Evolutionary conservation across 305 asterid species (phyloP), one percentile per base, ranked within the genome.

Genomic region (Fraxinus latifolia): DNA sequence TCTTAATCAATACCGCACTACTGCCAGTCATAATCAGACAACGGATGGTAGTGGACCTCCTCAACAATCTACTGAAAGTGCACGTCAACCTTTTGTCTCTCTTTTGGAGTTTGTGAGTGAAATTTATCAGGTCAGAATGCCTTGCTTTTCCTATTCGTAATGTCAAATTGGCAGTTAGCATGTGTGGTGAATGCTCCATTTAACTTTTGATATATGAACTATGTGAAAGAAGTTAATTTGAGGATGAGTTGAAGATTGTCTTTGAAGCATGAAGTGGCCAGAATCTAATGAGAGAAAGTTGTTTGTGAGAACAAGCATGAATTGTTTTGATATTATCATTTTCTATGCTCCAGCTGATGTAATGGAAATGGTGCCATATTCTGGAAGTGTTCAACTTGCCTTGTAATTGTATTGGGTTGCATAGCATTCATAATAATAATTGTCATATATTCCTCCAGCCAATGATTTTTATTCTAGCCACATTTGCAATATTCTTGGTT

Each of bases 71-170:
- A 34, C 78, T 84, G 95, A 87, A 80, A 81, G 84, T 82, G 88
- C 87, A 25, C 86, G 83, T 39, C 97, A 91, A 84, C 88, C 97
- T 83, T 96, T 93, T 89, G 91, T 94, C 81, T 94, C 97, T 79
- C 91, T 96, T 77, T 83, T 96, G 88, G 98, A 93, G 94, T 94
- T 96, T 88, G 94, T 96, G 83, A 90, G 98, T 91, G 99, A 90
- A 90, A 92, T 94, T 83, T 94, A 94, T 87, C 93, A 91, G 99
- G 99, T 94, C 77, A 53, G 89, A 76, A 33, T 80, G 55, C 80
- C 77, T 50, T 23, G 32, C 34, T 75, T 75, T 44, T 39, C 21
- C 19, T 1, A 8, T n/a, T 8, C 6, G 0, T 74, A 44, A 72
- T 58, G 47, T 42, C 81, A 50, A 72, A 55, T 67, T 78, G 84